These are phyloP conservation scores for Solanum chacoense DNA, from an alignment of 305 asterid genomes.

Conservation along the genomic window DNA sequence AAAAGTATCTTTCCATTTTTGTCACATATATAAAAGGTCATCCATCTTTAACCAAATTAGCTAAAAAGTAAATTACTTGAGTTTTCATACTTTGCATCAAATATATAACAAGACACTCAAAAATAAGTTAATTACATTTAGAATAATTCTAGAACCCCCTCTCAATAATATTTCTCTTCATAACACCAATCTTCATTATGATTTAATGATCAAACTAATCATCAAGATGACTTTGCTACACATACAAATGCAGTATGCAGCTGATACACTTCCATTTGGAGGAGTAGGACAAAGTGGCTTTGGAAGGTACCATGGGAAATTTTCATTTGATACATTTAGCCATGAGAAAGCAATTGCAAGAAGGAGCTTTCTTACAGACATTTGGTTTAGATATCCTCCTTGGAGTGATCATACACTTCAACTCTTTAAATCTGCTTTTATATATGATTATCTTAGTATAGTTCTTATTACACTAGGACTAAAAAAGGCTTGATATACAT, in stretches of 20 bases:
- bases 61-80: background rate
- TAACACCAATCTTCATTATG: background rate
- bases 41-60: background rate
- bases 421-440: slow-evolving; percentile 39
- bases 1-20: background rate
- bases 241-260: slow-evolving; percentile 38
- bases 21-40: background rate
- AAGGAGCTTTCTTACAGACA: slow-evolving; percentile 40
- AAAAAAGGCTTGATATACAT: slow-evolving; percentile 25
- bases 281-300: slow-evolving; percentile 74
- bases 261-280: slow-evolving; percentile 65
- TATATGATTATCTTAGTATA: slow-evolving; percentile 45
- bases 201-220: background rate
- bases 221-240: background rate
- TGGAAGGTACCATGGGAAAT: slow-evolving; percentile 72
- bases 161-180: background rate
- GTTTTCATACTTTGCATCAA: background rate
- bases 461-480: slow-evolving; percentile 46
- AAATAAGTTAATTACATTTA: background rate
- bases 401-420: slow-evolving; percentile 50
- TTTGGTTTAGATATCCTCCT: slow-evolving; percentile 91
- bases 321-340: slow-evolving; percentile 52
- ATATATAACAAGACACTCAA: background rate
- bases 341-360: slow-evolving; percentile 43
- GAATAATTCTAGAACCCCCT: background rate